These are phyloP conservation scores for Kuraishia ogatae DNA, from an alignment of 805 yeast genomes.

Conservation along the genomic window DNA sequence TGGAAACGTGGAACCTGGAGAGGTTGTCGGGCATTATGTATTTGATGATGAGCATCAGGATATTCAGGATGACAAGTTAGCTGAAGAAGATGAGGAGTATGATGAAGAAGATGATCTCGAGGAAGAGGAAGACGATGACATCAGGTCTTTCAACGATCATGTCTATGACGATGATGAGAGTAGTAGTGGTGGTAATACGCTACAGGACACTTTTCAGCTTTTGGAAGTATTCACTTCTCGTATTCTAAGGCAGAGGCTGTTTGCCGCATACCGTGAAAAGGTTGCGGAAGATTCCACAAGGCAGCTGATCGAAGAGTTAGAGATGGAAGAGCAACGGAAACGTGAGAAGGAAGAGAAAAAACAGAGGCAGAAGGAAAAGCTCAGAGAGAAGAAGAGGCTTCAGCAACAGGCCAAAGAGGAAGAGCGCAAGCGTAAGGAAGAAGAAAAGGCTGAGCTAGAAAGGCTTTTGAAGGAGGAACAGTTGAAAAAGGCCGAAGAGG, in stretches of 20 bases:
- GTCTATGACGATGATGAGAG: conserved; percentile 28
- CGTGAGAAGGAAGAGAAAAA: conserved; percentile 62
- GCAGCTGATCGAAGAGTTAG: conserved; percentile 57
- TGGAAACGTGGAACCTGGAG: conserved; percentile 18
- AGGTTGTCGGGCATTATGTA: conserved; percentile 15
- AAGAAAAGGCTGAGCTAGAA: conserved; percentile 40
- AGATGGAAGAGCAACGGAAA: conserved; percentile 57
- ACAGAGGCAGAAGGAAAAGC: conserved; percentile 56
- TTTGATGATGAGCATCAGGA: conserved; percentile 19
- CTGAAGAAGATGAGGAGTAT: conserved; percentile 8
- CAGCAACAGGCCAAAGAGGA: conserved; percentile 58
- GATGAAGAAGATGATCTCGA: conserved; percentile 10
- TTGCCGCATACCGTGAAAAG: conserved; percentile 70
- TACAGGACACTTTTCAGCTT: conserved; percentile 73
- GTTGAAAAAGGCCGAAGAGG: conserved; percentile 36
- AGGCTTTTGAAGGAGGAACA: conserved; percentile 29
- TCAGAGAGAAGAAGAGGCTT: conserved; percentile 58
- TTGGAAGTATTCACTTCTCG: conserved; percentile 75
- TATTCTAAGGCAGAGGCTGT: conserved; percentile 62
- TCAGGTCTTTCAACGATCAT: conserved; percentile 22
- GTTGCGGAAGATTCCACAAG: conserved; percentile 68
- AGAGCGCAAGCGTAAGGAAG: conserved; percentile 46
- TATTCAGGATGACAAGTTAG: conserved; percentile 13
- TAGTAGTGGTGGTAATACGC: conserved; percentile 35
- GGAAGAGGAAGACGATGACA: conserved; percentile 22